Evolutionary conservation across 257 asterid genomes (phyloP).

Genomic region (Primulina tabacum): DNA sequence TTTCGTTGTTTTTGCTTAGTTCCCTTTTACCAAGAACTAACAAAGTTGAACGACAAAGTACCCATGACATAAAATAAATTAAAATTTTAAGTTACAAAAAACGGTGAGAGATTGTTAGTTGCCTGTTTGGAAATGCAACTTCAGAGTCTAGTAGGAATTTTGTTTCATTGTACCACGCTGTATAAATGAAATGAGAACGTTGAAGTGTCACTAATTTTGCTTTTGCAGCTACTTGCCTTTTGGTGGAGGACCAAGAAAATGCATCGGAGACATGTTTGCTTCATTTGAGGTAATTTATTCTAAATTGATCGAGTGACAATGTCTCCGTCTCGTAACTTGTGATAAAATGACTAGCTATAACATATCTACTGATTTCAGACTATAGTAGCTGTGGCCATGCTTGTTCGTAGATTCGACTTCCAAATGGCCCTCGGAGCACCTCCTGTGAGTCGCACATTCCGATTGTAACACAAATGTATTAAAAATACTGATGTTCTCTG

Average conservation of each 20-base stretch:
- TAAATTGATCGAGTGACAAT: conserved; percentile 6
- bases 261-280: conserved; percentile 97
- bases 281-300: conserved; percentile 70
- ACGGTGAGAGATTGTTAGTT: neutral
- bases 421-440: conserved; percentile 92
- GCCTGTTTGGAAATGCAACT: neutral
- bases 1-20: neutral
- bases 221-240: conserved; percentile 83
- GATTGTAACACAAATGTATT: neutral
- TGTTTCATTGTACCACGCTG: neutral
- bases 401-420: conserved; percentile 80
- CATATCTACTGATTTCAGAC: conserved; percentile 39
- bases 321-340: conserved; percentile 6
- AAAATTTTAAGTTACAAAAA: neutral
- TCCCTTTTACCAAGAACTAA: neutral
- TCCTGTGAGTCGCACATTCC: conserved; percentile 58
- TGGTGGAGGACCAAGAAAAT: conserved; percentile 99
- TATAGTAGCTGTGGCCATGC: conserved; percentile 85
- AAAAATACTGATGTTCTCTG: neutral
- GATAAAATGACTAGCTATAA: conserved; percentile 10
- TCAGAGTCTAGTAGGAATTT: neutral
- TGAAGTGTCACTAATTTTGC: conserved; percentile 18
- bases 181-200: neutral
- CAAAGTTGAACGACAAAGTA: conserved; percentile 10
- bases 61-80: neutral